A percentile compares a stretch with the other conserved stretches of the same genome.
Evolutionary conservation across 208 protist species (phyloP).

Genomic region (Leishmania tarentolae): DNA sequence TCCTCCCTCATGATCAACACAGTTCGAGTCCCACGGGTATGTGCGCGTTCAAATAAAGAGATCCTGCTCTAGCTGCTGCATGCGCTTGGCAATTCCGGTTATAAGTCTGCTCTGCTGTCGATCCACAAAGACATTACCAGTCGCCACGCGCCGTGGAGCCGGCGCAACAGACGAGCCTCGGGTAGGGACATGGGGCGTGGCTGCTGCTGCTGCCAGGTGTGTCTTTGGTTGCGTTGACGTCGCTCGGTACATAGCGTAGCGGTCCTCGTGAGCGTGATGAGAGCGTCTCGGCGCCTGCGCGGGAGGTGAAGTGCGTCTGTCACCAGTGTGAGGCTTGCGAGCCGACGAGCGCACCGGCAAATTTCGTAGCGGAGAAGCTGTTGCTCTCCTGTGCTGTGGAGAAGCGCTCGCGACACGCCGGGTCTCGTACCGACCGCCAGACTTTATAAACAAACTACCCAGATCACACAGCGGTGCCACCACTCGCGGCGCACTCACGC

Average conservation of each 20-base stretch:
- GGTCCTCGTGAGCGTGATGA: neutral
- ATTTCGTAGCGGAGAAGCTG: neutral
- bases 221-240: neutral
- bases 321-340: neutral
- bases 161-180: neutral
- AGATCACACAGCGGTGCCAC: slow-evolving; percentile 3
- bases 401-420: neutral
- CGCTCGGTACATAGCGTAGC: slow-evolving; percentile 40
- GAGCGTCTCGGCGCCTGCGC: neutral
- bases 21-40: neutral
- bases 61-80: slow-evolving; percentile 51
- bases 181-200: neutral
- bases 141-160: neutral
- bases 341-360: slow-evolving; percentile 2
- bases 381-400: neutral
- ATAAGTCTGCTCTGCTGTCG: slow-evolving; percentile 29
- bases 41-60: neutral
- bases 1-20: neutral
- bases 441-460: slow-evolving; percentile 4
- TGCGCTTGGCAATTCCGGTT: slow-evolving; percentile 40
- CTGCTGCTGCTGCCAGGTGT: neutral
- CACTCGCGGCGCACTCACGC: neutral
- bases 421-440: slow-evolving; percentile 1
- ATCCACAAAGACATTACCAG: slow-evolving; percentile 17
- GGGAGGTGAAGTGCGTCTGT: neutral